These are phyloP conservation scores for Kurtzmaniella fragi DNA, from an alignment of 805 yeast species.

Conservation along the genomic window DNA sequence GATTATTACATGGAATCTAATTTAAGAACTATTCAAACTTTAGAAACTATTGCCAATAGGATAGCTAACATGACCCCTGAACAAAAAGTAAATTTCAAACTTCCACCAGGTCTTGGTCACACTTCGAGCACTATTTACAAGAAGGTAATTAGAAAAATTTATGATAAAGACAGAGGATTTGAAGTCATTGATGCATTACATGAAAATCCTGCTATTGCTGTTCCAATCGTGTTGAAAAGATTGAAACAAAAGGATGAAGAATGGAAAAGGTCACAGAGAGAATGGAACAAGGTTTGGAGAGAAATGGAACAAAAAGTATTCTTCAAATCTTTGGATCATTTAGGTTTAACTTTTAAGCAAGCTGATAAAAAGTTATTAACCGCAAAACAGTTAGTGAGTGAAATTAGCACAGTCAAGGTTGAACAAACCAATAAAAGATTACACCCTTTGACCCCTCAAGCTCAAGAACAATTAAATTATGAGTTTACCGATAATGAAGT, in stretches of 20 bases:
- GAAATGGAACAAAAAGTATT: slow-evolving; percentile 95
- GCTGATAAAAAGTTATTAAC: slow-evolving; percentile 91
- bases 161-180: slow-evolving; percentile 91
- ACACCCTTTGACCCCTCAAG: slow-evolving; percentile 81
- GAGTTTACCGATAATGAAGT: slow-evolving; percentile 62
- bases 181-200: slow-evolving; percentile 95
- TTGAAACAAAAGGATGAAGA: slow-evolving; percentile 97
- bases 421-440: slow-evolving; percentile 85
- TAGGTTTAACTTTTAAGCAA: slow-evolving; percentile 94
- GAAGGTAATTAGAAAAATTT: slow-evolving; percentile 86
- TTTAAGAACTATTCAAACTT: slow-evolving; percentile 87
- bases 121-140: slow-evolving; percentile 88
- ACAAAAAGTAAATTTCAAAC: slow-evolving; percentile 78
- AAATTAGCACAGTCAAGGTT: slow-evolving; percentile 84
- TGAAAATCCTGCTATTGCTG: slow-evolving; percentile 91
- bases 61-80: slow-evolving; percentile 90
- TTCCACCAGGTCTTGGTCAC: slow-evolving; percentile 92
- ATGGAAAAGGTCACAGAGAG: slow-evolving; percentile 97
- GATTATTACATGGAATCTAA: slow-evolving; percentile 95
- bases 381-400: slow-evolving; percentile 84
- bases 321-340: slow-evolving; percentile 88
- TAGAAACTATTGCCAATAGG: slow-evolving; percentile 91
- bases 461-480: slow-evolving; percentile 69
- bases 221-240: slow-evolving; percentile 87
- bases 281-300: slow-evolving; percentile 99